Percentiles rank a stretch among this genome's conserved stretches.
Conservation (phyloP, 305 asterid genomes). For the Fraxinus paxiana region DNA sequence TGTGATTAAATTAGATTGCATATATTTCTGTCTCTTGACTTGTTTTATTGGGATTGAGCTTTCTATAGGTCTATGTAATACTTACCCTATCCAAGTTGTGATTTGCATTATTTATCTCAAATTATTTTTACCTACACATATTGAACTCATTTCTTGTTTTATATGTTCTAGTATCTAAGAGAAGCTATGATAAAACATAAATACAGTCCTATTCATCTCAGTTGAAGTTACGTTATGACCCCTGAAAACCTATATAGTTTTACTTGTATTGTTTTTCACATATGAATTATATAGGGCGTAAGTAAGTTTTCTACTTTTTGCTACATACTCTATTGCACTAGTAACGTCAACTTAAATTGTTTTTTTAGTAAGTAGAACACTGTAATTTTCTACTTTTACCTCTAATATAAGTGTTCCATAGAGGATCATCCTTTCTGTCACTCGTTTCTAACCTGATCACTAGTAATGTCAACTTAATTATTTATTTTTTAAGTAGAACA, state of each 20-base stretch:
- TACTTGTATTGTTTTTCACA: neutral
- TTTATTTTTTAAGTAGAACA: neutral
- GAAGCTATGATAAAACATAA: neutral
- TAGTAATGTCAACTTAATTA: neutral
- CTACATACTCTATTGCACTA: neutral
- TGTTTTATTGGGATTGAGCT: neutral
- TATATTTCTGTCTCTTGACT: neutral
- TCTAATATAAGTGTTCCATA: neutral
- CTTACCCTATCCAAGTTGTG: neutral
- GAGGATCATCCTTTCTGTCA: neutral
- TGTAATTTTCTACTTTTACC: neutral
- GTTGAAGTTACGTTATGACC: neutral
- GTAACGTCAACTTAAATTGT: neutral
- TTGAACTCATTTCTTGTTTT: neutral
- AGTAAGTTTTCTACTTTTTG: neutral
- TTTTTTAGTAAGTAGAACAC: neutral
- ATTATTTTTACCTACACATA: constrained; percentile 1
- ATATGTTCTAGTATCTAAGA: neutral
- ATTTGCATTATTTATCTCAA: neutral
- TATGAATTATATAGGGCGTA: neutral
- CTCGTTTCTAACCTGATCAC: neutral
- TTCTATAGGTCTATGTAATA: neutral
- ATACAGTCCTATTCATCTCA: neutral
- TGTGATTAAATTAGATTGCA: neutral
- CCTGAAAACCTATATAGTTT: neutral